phyloP scores from a whole-genome alignment of 345 rosid species.

The Adansonia digitata region DNA sequence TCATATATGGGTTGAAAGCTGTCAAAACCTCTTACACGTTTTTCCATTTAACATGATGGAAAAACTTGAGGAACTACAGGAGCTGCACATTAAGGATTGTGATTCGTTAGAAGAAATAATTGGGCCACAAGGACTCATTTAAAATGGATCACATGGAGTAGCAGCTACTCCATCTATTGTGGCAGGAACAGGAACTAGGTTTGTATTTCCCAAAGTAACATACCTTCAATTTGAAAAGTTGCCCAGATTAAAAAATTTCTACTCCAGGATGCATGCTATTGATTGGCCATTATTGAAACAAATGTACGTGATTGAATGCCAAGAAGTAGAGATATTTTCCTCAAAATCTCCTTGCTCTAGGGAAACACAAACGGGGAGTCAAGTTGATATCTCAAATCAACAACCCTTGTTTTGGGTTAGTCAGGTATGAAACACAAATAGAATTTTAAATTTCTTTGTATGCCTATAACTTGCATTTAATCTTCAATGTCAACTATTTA shows the following conservation, averaged over 20 bases:
- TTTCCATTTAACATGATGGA: too few relatives aligned
- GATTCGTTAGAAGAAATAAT: slow-evolving; percentile 4
- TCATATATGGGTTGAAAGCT: neutral
- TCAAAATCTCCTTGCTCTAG: neutral
- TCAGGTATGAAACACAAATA: neutral
- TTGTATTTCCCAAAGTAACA: neutral
- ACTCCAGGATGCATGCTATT: neutral
- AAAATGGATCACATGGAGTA: neutral
- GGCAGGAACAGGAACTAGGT: neutral
- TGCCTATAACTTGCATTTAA: neutral
- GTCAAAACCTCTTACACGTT: neutral
- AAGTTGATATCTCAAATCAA: neutral
- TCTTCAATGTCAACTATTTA: too few relatives aligned
- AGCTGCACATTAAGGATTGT: neutral
- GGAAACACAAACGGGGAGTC: neutral
- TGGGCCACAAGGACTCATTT: neutral
- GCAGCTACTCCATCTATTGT: neutral
- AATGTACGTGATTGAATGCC: neutral
- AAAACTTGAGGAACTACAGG: too few relatives aligned
- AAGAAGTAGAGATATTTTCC: slow-evolving; percentile 3
- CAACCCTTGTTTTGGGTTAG: neutral
- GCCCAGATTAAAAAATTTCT: slow-evolving; percentile 1
- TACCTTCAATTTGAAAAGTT: neutral
- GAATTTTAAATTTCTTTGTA: too few relatives aligned
- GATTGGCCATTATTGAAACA: slow-evolving; percentile 13